These are phyloP conservation scores for Strigomonas galati DNA, from an alignment of 208 protist genomes.

Conservation along the genomic window DNA sequence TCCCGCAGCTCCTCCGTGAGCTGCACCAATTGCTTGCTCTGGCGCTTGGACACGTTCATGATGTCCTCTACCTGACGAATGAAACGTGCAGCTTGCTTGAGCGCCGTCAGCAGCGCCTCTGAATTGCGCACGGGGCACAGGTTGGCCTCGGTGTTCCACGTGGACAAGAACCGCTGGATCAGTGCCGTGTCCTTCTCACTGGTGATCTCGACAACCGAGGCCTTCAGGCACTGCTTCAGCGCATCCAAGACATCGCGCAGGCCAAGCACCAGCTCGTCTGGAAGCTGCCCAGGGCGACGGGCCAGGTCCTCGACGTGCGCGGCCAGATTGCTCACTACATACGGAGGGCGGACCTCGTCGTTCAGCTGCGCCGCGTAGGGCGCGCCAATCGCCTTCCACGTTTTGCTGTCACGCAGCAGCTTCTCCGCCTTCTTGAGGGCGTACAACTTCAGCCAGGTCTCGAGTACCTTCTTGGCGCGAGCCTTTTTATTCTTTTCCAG, in stretches of 20 bases:
- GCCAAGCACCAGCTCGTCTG: constrained; percentile 45
- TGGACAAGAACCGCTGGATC: constrained; percentile 17
- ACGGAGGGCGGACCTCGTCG: constrained; percentile 38
- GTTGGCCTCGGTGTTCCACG: constrained; percentile 24
- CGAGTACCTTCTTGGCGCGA: constrained; percentile 13
- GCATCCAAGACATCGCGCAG: constrained; percentile 41
- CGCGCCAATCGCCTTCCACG: neutral
- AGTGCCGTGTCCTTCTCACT: constrained; percentile 27
- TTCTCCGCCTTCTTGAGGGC: constrained; percentile 14
- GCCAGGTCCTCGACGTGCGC: constrained; percentile 23
- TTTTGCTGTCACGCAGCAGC: constrained; percentile 17
- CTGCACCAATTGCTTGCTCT: constrained; percentile 39
- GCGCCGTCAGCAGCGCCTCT: constrained; percentile 23
- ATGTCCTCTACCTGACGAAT: constrained; percentile 44
- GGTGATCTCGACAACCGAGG: constrained; percentile 31
- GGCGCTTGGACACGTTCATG: constrained; percentile 39
- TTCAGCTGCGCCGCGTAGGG: constrained; percentile 10
- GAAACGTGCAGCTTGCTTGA: constrained; percentile 44
- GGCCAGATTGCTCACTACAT: constrained; percentile 29
- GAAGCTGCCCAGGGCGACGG: constrained; percentile 18
- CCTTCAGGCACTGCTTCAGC: constrained; percentile 35
- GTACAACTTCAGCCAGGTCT: constrained; percentile 18
- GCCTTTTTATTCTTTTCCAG: constrained; percentile 1
- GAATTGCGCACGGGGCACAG: constrained; percentile 54
- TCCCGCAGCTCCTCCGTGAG: constrained; percentile 28